Evolutionary conservation across 345 rosid genomes (phyloP).

Genomic region (Viola odorata): DNA sequence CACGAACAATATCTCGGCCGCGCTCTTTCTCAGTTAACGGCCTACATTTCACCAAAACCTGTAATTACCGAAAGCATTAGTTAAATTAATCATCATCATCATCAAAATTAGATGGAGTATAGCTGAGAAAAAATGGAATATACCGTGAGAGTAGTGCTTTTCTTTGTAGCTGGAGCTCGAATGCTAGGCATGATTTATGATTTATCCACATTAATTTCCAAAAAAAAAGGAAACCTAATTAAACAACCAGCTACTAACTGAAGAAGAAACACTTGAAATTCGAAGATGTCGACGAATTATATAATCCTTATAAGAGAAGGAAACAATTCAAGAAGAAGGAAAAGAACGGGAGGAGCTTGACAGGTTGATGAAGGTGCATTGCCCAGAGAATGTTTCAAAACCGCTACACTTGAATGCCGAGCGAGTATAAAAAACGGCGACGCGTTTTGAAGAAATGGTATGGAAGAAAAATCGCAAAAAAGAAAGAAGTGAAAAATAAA

Average conservation of each 20-base stretch:
- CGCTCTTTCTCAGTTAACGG: conserved; percentile 55
- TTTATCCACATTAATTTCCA: not conserved
- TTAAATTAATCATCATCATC: not conserved
- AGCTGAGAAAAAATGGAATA: conserved; percentile 8
- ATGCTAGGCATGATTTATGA: conserved; percentile 55
- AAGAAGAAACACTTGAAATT: not conserved
- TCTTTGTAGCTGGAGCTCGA: conserved; percentile 58
- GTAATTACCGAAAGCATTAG: conserved; percentile 7
- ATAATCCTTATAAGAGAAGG: not conserved
- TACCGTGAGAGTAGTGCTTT: conserved; percentile 62
- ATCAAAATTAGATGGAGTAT: not conserved
- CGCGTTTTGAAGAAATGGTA: not conserved
- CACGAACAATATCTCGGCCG: conserved; percentile 74
- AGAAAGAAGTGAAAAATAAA: not conserved
- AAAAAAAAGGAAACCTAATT: not conserved
- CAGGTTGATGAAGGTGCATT: not conserved
- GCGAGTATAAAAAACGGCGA: not conserved
- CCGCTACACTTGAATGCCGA: not conserved
- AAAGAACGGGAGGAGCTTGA: not conserved
- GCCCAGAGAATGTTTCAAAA: no score
- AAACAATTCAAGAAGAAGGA: not conserved
- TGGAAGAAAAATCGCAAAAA: no score
- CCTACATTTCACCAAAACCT: conserved; percentile 93
- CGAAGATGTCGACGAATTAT: not conserved
- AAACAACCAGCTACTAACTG: not conserved